Evolutionary conservation across 2,329 filamentous ascomycete genomes (phyloP).

Genomic region (Pseudogymnoascus sp.): DNA sequence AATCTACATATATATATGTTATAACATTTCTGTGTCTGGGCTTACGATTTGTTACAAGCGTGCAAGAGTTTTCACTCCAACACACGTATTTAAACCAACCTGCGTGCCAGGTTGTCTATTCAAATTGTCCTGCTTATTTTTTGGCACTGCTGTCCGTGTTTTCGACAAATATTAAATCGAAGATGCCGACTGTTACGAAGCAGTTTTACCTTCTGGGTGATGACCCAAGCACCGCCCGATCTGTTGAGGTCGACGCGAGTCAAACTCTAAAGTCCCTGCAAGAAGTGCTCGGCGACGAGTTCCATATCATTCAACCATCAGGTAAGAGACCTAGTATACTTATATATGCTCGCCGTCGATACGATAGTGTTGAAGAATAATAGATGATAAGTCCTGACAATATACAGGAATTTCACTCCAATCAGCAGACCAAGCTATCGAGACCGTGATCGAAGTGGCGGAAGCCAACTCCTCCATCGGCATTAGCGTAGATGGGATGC

Average conservation of each 20-base stretch:
- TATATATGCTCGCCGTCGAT: neutral
- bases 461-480: slow-evolving; percentile 13
- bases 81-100: neutral
- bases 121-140: neutral
- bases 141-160: neutral
- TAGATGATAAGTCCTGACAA: neutral
- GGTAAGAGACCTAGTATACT: slow-evolving; percentile 5
- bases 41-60: neutral
- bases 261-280: slow-evolving; percentile 14
- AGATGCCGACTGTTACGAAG: slow-evolving; percentile 1
- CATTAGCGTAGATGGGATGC: slow-evolving; percentile 15
- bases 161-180: neutral
- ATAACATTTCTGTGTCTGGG: neutral
- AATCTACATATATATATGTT: slow-evolving; percentile 1
- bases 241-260: slow-evolving; percentile 12
- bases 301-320: slow-evolving; percentile 13
- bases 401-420: slow-evolving; percentile 15
- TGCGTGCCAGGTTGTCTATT: neutral
- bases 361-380: neutral
- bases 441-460: slow-evolving; percentile 13
- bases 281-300: slow-evolving; percentile 12
- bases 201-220: slow-evolving; percentile 13
- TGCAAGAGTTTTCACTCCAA: neutral
- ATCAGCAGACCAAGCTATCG: slow-evolving; percentile 13
- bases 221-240: slow-evolving; percentile 7